Evolutionary conservation across 495 filamentous ascomycete genomes (phyloP), one percentile per base, ranked within the genome.

Genomic region (Mycothermus thermophilus): DNA sequence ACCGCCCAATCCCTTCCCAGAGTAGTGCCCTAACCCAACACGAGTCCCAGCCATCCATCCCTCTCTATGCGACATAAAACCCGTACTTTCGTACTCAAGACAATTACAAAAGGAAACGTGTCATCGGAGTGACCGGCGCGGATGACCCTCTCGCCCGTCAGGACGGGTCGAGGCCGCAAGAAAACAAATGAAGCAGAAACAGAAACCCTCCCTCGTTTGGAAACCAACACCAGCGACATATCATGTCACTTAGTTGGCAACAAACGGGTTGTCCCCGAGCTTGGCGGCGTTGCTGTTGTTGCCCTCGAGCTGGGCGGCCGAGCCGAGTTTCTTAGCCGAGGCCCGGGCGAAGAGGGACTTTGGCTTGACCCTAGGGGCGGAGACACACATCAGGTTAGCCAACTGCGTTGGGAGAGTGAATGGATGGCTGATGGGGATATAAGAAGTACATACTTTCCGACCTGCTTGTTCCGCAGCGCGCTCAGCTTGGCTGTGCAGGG

Each of bases 401-500:
- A 10, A 5, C 1, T 10, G 16, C 12, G 12, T 4, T 14, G 13
- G 27, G 12, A 14, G 27, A 13, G 22, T 3, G 11, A 13, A 5
- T 12, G 30, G 3, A 6, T 14, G 14, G 4, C 7, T 21, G 26
- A 4, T 8, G 3, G 15, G n/a, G 14, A 12, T 30, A 3, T 7
- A 5, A 23, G 5, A 14, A 30, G 18, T 20, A 67, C 71, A 51
- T 61, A 78, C 74, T 79, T 81, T 44, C 59, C 57, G 46, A 81
- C 79, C 24, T 79, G 77, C 67, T 87, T 87, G 52, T 72, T 79
- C 64, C 85, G 84, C 53, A 87, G 74, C 30, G 80, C 77, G 34
- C 66, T 79, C 47, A 95, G 59, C 60, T 95, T 95, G 60, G 81
- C 78, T n/a, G 83, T 86, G 58, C 83, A 87, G 11, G 87, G 87